Evolutionary conservation across 2,329 filamentous ascomycete genomes (phyloP).

Genomic region (Calonectria fujianensis): DNA sequence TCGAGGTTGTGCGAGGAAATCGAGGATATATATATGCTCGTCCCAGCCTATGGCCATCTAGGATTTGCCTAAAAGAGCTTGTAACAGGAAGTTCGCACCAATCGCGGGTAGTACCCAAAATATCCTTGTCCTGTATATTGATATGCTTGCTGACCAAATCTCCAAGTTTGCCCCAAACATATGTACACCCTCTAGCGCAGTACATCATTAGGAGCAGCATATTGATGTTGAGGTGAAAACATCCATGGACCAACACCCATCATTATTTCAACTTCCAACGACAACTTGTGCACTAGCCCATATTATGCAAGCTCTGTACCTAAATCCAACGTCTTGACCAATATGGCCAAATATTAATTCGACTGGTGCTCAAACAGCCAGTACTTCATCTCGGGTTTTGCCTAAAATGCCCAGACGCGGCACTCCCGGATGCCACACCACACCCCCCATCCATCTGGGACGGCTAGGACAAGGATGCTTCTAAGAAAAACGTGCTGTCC

Average conservation of each 20-base stretch:
- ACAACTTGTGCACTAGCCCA: not conserved
- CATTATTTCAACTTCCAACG: not conserved
- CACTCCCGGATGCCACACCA: conserved; percentile 14
- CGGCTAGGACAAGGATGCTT: conserved; percentile 25
- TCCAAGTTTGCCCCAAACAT: not conserved
- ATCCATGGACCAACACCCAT: not conserved
- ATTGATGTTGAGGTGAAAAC: not conserved
- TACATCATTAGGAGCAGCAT: not conserved
- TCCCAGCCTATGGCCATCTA: not conserved
- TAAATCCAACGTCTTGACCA: not conserved
- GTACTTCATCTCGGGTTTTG: conserved; percentile 19
- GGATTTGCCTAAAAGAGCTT: not conserved
- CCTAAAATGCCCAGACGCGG: conserved; percentile 27
- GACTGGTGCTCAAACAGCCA: not conserved
- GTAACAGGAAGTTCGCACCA: not conserved
- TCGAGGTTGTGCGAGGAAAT: too few species aligned
- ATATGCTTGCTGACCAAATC: not conserved
- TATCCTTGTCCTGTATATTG: not conserved
- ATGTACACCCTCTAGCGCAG: not conserved
- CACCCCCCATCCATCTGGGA: conserved; percentile 25
- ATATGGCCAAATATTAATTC: not conserved
- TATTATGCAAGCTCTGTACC: not conserved
- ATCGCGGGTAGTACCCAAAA: not conserved
- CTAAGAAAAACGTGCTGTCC: conserved; percentile 27
- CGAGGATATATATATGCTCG: too few species aligned